Percentiles rank a stretch among this genome's conserved stretches.
Evolutionary conservation across 352 stramenopile genomes (phyloP).

Genomic region (Phytophthora meadii): DNA sequence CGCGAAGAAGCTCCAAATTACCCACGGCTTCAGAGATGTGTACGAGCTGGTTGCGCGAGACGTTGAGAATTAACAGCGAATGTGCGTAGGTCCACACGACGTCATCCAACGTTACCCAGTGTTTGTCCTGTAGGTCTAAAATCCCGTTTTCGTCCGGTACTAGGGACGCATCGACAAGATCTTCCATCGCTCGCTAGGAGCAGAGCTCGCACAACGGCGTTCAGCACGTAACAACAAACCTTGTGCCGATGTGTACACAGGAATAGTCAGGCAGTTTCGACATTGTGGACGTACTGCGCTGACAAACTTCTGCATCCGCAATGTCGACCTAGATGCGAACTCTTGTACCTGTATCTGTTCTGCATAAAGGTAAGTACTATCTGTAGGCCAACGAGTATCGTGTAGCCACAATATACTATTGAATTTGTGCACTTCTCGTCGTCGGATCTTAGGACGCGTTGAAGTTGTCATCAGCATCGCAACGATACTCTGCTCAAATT

Average conservation of each 20-base stretch:
- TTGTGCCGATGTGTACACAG: conserved; percentile 8
- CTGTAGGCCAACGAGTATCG: too few relatives aligned
- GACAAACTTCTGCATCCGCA: too few relatives aligned
- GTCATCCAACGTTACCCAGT: conserved; percentile 84
- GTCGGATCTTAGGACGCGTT: background rate
- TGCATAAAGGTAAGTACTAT: too few relatives aligned
- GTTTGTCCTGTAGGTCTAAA: conserved; percentile 76
- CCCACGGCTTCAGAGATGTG: conserved; percentile 61
- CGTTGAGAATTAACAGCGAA: conserved; percentile 75
- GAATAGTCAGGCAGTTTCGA: conserved; percentile 22
- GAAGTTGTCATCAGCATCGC: background rate
- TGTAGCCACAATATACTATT: too few relatives aligned
- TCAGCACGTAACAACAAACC: too few relatives aligned
- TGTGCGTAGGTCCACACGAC: conserved; percentile 76
- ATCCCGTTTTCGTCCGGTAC: conserved; percentile 72
- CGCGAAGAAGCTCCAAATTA: conserved; percentile 70
- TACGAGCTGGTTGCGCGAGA: conserved; percentile 76
- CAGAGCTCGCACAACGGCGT: background rate
- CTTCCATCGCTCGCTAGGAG: conserved; percentile 55
- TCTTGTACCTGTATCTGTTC: too few relatives aligned
- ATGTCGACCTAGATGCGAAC: too few relatives aligned
- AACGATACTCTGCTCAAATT: too few relatives aligned
- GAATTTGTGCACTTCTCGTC: background rate
- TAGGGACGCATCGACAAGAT: conserved; percentile 72
- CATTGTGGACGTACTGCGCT: too few relatives aligned